phyloP scores from a whole-genome alignment of 495 filamentous ascomycete species.

The Penicillium nucicola region DNA sequence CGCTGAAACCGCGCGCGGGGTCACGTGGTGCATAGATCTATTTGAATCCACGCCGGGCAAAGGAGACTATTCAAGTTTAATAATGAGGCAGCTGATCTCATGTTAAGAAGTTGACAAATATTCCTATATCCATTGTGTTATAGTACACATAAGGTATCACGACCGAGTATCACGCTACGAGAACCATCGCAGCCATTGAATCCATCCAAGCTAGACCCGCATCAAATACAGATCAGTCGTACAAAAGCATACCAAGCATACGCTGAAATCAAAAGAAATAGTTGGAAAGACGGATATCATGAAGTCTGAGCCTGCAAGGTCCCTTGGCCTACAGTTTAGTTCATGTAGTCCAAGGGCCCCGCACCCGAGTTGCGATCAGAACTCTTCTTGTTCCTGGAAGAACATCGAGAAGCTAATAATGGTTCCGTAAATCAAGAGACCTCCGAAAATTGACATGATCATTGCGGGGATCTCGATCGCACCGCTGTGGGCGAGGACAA shows the following conservation, averaged over 20 bases:
- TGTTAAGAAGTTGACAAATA: background rate
- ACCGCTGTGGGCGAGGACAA: constrained; percentile 77
- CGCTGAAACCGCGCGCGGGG: constrained; percentile 10
- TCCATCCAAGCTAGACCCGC: background rate
- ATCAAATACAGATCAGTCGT: constrained; percentile 7
- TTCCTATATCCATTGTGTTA: constrained; percentile 27
- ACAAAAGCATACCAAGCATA: constrained; percentile 17
- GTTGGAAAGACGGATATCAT: constrained; percentile 12
- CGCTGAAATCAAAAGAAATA: constrained; percentile 14
- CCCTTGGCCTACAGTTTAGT: background rate
- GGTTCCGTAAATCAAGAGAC: constrained; percentile 92
- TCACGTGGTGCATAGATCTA: constrained; percentile 8
- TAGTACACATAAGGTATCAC: constrained; percentile 22
- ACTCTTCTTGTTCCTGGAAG: constrained; percentile 95
- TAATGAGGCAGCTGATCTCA: background rate
- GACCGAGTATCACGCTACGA: constrained; percentile 13
- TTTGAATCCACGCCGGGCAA: background rate
- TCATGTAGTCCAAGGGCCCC: background rate
- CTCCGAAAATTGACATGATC: constrained; percentile 91
- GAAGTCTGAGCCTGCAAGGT: background rate
- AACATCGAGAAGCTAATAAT: constrained; percentile 98
- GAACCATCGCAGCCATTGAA: constrained; percentile 13
- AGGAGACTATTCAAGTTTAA: background rate
- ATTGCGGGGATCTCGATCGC: constrained; percentile 81
- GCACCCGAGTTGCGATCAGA: constrained; percentile 34